Evolutionary conservation across 2,329 filamentous ascomycete species (phyloP), one percentile per base, ranked within the genome.

Genomic region (Fusarium hostae): DNA sequence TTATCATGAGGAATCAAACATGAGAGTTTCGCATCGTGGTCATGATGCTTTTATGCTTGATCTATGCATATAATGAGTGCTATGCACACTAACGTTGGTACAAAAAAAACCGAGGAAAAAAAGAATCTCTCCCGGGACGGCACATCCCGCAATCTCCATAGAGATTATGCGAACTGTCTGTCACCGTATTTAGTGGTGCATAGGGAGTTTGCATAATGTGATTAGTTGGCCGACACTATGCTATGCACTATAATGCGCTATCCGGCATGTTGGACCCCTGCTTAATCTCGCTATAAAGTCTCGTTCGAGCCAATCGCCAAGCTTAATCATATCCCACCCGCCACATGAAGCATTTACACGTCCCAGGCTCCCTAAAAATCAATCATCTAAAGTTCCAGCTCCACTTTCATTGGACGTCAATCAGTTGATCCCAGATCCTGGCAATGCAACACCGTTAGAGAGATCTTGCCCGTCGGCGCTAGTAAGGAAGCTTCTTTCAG

Each of bases 271-370:
- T 35, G 18, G 54, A 66, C 73, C 72, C 68, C 71, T 67, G 71
- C 50, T 55, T 63, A 75, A 75, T 76, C 58, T 76, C 73, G 62
- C 65, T 69, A 68, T 58, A 51, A 39, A 50, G 40, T 57, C 48
- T 41, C 28, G 52, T 59, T 50, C 37, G 59, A 64, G 68, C 66
- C 40, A 28, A 71, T 59, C 68, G 20, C 70, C 28, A 50, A 45
- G 35, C 32, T 50, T 35, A 55, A 39, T 34, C 30, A 2, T 6
- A 10, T 11, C 16, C 7, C 69, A 72, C 70, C 37, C 26, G 40
- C 41, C 34, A 18, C 13, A 28, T 6, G 9, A 12, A 34, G 26
- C 20, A 63, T 68, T 57, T 7, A 44, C 69, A 72, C 68, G 26
- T 28, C 28, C 44, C n/a, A 13, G 12, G 8, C 18, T 50, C 43